These are phyloP conservation scores for Omphalotus olearius DNA, from an alignment of 1,284 basidiomycete genomes.

Conservation along the genomic window DNA sequence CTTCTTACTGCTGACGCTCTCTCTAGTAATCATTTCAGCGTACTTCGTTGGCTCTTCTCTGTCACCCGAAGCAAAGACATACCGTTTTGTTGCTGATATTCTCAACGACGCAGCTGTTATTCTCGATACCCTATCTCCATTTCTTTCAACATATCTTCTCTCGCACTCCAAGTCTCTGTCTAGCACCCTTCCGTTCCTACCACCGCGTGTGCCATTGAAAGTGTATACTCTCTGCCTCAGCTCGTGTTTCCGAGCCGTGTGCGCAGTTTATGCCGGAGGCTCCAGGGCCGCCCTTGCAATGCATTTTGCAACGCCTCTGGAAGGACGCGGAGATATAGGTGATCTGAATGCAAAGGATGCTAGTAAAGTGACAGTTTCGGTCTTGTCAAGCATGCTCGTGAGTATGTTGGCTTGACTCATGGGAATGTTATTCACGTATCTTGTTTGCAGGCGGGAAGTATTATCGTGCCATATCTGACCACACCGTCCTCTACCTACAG, in stretches of 20 bases:
- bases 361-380: constrained; percentile 66
- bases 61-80: constrained; percentile 65
- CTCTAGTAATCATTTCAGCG: constrained; percentile 54
- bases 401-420: constrained; percentile 19
- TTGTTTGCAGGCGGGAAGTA: constrained; percentile 44
- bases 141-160: constrained; percentile 30
- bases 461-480: constrained; percentile 52
- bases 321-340: constrained; percentile 53
- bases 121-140: constrained; percentile 56
- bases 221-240: constrained; percentile 50
- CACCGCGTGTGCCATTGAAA: constrained; percentile 33
- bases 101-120: constrained; percentile 58
- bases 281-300: constrained; percentile 64
- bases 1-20: neutral
- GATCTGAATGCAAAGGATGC: constrained; percentile 69
- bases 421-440: neutral
- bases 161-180: neutral
- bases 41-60: constrained; percentile 61
- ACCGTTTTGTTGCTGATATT: constrained; percentile 64
- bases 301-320: constrained; percentile 53
- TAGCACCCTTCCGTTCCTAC: constrained; percentile 21
- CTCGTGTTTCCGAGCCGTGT: constrained; percentile 52
- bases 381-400: constrained; percentile 63
- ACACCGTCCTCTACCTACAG: constrained; percentile 45
- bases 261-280: constrained; percentile 57